Evolutionary conservation across 805 yeast species (phyloP).

Genomic region (Metschnikowia borealis): DNA sequence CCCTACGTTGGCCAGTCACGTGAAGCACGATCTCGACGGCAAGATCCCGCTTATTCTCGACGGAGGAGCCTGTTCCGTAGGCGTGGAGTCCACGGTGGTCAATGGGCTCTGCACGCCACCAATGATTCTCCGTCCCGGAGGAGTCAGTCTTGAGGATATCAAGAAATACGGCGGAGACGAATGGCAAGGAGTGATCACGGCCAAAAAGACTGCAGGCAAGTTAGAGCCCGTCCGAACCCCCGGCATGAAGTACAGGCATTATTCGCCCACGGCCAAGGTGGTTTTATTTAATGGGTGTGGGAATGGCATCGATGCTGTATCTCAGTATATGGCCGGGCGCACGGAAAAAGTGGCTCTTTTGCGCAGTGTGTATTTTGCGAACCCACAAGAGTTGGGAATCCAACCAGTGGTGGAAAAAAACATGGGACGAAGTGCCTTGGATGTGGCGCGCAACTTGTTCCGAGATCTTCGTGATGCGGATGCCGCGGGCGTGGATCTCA

Average conservation of each 20-base stretch:
- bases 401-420: constrained; percentile 26
- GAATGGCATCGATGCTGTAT: constrained; percentile 37
- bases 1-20: constrained; percentile 87
- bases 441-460: constrained; percentile 75
- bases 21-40: constrained; percentile 71
- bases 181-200: constrained; percentile 65
- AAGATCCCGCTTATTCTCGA: constrained; percentile 81
- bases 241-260: constrained; percentile 96
- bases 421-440: constrained; percentile 47
- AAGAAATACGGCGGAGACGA: constrained; percentile 55
- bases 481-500: constrained; percentile 58
- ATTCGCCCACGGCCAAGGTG: constrained; percentile 86
- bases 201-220: constrained; percentile 61
- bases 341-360: constrained; percentile 48
- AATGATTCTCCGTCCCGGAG: constrained; percentile 89
- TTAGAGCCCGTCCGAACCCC: constrained; percentile 82
- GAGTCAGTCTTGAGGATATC: constrained; percentile 78
- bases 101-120: constrained; percentile 89
- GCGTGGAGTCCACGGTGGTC: constrained; percentile 90
- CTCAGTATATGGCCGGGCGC: constrained; percentile 20
- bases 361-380: constrained; percentile 36
- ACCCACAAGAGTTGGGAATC: constrained; percentile 16
- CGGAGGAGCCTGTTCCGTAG: constrained; percentile 86
- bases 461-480: constrained; percentile 73
- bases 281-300: constrained; percentile 54